These are phyloP conservation scores for Cyclostephanos invisitatus DNA, from an alignment of 108 stramenopile genomes.

Conservation along the genomic window DNA sequence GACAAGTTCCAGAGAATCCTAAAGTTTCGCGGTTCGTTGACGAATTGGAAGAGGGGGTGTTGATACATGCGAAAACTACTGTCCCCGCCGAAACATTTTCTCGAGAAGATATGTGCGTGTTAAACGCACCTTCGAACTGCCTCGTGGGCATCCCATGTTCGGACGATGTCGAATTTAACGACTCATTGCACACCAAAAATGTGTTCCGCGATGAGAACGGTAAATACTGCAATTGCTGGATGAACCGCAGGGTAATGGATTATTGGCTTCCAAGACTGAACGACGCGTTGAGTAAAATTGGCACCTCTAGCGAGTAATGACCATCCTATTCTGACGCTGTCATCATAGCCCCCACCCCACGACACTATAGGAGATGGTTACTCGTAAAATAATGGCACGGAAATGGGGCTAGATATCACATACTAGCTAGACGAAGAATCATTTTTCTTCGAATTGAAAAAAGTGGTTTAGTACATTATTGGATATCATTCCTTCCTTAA, in stretches of 20 bases:
- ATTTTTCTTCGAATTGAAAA: background rate
- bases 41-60: constrained; percentile 49
- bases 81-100: constrained; percentile 62
- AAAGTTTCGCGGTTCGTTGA: constrained; percentile 51
- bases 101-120: constrained; percentile 48
- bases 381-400: too few relatives aligned
- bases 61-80: constrained; percentile 57
- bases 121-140: constrained; percentile 43
- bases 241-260: constrained; percentile 54
- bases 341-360: background rate
- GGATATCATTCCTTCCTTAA: constrained; percentile 2
- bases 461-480: background rate
- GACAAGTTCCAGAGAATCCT: constrained; percentile 29
- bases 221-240: constrained; percentile 67
- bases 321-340: background rate
- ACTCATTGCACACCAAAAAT: constrained; percentile 54
- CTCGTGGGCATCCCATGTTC: constrained; percentile 59
- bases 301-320: background rate
- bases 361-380: background rate
- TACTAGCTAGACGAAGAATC: too few relatives aligned
- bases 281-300: constrained; percentile 33
- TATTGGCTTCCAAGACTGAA: constrained; percentile 53
- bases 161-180: constrained; percentile 50
- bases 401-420: background rate
- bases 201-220: constrained; percentile 58